Conservation (phyloP, 768 basidiomycete genomes). For the Steccherinum ochraceum region DNA sequence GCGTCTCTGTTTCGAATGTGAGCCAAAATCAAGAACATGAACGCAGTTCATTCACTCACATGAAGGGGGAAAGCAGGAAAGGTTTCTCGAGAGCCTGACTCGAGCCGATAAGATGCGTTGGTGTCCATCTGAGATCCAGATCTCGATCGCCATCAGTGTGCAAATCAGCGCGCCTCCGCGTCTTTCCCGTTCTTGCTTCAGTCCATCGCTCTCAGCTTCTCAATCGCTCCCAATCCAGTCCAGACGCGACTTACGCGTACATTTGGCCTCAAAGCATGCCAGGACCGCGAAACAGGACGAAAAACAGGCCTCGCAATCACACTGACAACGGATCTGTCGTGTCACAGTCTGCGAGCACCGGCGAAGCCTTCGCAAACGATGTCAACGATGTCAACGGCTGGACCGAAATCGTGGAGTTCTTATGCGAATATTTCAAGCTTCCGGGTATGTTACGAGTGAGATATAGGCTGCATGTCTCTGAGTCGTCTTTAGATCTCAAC, state of each 20-base stretch:
- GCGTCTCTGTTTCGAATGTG: not conserved
- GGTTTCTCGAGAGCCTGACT: not conserved
- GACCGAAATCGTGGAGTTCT: conserved; percentile 36
- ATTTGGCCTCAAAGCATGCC: too few relatives aligned
- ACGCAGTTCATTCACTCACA: too few relatives aligned
- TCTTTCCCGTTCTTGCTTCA: too few relatives aligned
- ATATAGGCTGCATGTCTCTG: not conserved
- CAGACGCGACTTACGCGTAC: too few relatives aligned
- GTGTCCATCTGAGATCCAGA: too few relatives aligned
- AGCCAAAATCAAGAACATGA: not conserved
- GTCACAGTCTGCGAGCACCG: not conserved
- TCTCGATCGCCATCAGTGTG: too few relatives aligned
- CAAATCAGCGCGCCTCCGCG: too few relatives aligned
- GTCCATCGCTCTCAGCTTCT: too few relatives aligned
- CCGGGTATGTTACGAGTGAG: conserved; percentile 37
- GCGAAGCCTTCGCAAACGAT: conserved; percentile 27
- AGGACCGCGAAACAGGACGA: not conserved
- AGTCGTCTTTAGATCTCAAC: conserved; percentile 37
- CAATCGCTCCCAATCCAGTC: too few relatives aligned
- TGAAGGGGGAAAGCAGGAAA: not conserved
- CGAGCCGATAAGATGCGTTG: too few relatives aligned
- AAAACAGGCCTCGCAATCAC: not conserved
- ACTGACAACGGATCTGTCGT: not conserved
- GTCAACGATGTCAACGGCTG: conserved; percentile 46
- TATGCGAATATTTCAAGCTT: conserved; percentile 46